Conservation (phyloP, 1,139 yeast genomes). For the Geotrichum aggregatum region DNA sequence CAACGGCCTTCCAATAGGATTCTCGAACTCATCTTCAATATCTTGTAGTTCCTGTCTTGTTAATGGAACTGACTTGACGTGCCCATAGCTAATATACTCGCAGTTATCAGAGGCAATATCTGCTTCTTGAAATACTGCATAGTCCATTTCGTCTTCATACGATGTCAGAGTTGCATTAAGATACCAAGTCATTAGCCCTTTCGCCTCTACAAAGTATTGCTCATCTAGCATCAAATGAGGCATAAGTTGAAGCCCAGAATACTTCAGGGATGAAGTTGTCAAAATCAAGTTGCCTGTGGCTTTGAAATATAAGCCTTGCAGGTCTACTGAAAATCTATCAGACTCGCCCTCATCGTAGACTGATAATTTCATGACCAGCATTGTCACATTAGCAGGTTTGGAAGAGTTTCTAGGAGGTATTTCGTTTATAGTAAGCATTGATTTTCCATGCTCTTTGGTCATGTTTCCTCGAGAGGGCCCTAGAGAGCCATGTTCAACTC, state of each 20-base stretch:
- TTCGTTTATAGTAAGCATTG: conserved; percentile 26
- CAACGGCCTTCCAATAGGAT: conserved; percentile 76
- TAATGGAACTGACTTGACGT: conserved; percentile 57
- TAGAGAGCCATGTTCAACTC: background rate
- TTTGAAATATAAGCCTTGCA: conserved; percentile 69
- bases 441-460: conserved; percentile 24
- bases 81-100: conserved; percentile 67
- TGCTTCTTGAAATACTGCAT: conserved; percentile 26
- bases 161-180: conserved; percentile 41
- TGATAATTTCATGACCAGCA: conserved; percentile 26
- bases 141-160: conserved; percentile 30
- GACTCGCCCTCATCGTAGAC: conserved; percentile 27
- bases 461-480: conserved; percentile 22
- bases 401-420: conserved; percentile 3
- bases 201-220: conserved; percentile 43
- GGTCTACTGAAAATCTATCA: conserved; percentile 36
- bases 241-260: conserved; percentile 56
- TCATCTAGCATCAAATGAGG: conserved; percentile 48
- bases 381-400: conserved; percentile 25
- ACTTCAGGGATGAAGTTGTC: conserved; percentile 66
- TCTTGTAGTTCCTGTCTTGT: conserved; percentile 50
- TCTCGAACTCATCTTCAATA: conserved; percentile 65
- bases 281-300: conserved; percentile 64
- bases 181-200: conserved; percentile 41
- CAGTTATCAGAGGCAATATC: conserved; percentile 46